phyloP scores from a whole-genome alignment of 2,329 filamentous ascomycete species.

The Beauveria brongniartii region DNA sequence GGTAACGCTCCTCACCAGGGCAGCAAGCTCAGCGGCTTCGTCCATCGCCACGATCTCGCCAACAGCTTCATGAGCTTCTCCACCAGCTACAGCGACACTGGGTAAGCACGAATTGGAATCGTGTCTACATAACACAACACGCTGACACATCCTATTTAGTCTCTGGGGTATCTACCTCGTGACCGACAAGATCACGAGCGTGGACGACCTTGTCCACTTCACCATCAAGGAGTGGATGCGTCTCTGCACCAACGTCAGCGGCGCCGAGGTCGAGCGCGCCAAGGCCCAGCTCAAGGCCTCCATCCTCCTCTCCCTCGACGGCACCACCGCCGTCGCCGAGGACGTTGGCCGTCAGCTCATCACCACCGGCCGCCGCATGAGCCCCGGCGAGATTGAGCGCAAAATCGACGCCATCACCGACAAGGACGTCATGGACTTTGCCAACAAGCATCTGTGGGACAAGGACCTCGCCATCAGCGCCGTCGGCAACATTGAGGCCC shows the following conservation, averaged over 20 bases:
- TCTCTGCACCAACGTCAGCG: constrained; percentile 77
- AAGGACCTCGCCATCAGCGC: constrained; percentile 91
- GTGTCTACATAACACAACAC: neutral
- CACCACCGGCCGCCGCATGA: constrained; percentile 88
- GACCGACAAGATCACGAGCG: constrained; percentile 74
- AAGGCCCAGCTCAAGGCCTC: constrained; percentile 99
- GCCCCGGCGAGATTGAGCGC: constrained; percentile 88
- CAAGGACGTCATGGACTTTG: constrained; percentile 96
- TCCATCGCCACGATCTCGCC: constrained; percentile 90
- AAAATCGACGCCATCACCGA: constrained; percentile 82
- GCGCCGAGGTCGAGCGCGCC: constrained; percentile 92
- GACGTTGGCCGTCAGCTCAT: constrained; percentile 98
- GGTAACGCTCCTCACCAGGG: constrained; percentile 95
- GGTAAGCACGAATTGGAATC: constrained; percentile 47
- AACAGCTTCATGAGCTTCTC: constrained; percentile 99
- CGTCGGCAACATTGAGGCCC: constrained; percentile 84
- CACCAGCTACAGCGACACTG: constrained; percentile 98
- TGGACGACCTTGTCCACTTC: constrained; percentile 98
- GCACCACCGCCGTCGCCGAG: constrained; percentile 93
- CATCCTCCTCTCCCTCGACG: constrained; percentile 92
- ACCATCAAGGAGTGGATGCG: constrained; percentile 97
- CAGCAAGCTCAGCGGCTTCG: constrained; percentile 92
- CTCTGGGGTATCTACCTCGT: constrained; percentile 99
- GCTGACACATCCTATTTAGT: constrained; percentile 40
- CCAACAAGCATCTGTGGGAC: constrained; percentile 93